Conservation (phyloP, 177 flowering plant species). For the Vitis hybrid region DNA sequence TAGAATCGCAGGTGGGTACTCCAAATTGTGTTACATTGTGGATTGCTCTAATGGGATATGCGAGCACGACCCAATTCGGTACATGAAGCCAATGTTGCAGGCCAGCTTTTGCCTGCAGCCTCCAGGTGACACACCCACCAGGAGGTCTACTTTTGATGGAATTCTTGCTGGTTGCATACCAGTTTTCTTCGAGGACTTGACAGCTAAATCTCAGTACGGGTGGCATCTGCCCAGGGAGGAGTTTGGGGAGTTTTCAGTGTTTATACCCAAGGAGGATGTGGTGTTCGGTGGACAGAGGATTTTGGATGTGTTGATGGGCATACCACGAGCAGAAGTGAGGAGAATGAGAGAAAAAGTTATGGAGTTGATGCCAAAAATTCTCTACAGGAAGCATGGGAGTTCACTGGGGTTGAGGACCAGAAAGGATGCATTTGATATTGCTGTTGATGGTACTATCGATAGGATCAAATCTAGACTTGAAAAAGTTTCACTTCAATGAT, state of each 20-base stretch:
- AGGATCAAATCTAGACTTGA: conserved; percentile 51
- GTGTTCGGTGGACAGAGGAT: conserved; percentile 72
- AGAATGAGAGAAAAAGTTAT: conserved; percentile 80
- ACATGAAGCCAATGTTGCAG: conserved; percentile 81
- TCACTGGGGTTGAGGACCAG: conserved; percentile 50
- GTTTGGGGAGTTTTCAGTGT: conserved; percentile 69
- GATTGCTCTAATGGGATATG: conserved; percentile 85
- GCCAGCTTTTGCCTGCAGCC: conserved; percentile 91
- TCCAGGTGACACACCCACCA: conserved; percentile 89
- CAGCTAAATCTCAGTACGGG: conserved; percentile 64
- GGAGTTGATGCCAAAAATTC: conserved; percentile 66
- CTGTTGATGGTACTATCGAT: conserved; percentile 60
- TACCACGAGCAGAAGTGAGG: conserved; percentile 48
- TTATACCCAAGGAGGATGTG: conserved; percentile 84
- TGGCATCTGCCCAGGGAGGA: conserved; percentile 80
- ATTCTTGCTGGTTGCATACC: conserved; percentile 92
- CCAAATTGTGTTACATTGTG: conserved; percentile 57
- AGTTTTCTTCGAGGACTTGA: conserved; percentile 84
- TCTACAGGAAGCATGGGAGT: conserved; percentile 80
- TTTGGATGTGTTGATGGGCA: conserved; percentile 58
- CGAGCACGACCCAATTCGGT: conserved; percentile 83
- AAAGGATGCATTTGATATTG: conserved; percentile 91
- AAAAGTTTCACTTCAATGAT: conserved; percentile 18
- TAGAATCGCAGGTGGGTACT: conserved; percentile 8
- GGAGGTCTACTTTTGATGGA: conserved; percentile 82